Evolutionary conservation across 495 filamentous ascomycete genomes (phyloP).

Genomic region (Trichoderma parareesei): DNA sequence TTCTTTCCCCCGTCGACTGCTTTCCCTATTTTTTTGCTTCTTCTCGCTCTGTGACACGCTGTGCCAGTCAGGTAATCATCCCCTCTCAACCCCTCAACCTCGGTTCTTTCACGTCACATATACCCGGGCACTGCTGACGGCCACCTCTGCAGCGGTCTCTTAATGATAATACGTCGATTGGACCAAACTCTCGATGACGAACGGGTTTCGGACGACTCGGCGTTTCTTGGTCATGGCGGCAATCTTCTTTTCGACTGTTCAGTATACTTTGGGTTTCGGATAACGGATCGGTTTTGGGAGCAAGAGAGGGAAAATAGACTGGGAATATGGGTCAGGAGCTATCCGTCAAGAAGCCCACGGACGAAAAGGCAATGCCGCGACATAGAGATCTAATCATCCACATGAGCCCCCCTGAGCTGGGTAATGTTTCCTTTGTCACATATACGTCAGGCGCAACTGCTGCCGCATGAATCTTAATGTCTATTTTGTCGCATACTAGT

Average conservation of each 20-base stretch:
- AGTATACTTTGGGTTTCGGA: background rate
- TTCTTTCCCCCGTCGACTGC: background rate
- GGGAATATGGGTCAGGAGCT: constrained; percentile 5
- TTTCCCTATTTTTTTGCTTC: background rate
- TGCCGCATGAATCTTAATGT: background rate
- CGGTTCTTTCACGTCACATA: background rate
- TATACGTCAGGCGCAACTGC: background rate
- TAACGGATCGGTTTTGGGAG: background rate
- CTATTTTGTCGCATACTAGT: background rate
- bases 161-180: constrained; percentile 4
- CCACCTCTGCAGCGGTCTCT: background rate
- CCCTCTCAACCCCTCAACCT: background rate
- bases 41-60: background rate
- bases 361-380: constrained; percentile 8
- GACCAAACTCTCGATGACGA: background rate
- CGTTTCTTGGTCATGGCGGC: constrained; percentile 3
- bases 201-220: background rate
- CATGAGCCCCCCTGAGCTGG: constrained; percentile 5
- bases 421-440: background rate
- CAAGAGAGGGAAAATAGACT: constrained; percentile 10
- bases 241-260: background rate
- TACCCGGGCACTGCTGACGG: background rate
- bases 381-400: constrained; percentile 5
- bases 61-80: constrained; percentile 1
- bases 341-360: background rate